Conservation (phyloP, 495 filamentous ascomycete species). For the Astrothelium subdiscretum region DNA sequence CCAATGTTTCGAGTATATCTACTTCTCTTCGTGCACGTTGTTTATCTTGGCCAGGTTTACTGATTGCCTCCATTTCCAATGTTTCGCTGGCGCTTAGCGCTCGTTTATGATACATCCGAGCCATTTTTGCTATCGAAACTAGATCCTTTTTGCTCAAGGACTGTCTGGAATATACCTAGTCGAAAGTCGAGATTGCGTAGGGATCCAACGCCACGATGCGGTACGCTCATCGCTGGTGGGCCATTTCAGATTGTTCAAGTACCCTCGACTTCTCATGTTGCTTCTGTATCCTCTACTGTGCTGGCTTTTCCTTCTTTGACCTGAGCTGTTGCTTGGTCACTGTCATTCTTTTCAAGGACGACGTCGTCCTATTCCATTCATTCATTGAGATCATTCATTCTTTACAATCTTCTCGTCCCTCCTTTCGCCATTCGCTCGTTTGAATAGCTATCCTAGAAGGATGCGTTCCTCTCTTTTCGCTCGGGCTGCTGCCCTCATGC, state of each 20-base stretch:
- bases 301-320: neutral
- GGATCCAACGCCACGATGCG: neutral
- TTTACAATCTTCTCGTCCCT: neutral
- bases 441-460: neutral
- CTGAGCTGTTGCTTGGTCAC: neutral
- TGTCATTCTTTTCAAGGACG: neutral
- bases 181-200: neutral
- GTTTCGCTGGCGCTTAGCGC: neutral
- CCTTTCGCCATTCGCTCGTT: neutral
- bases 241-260: neutral
- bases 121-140: neutral
- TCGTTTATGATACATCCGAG: neutral
- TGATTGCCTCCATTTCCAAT: too few relatives aligned
- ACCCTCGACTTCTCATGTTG: neutral
- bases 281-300: neutral
- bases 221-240: neutral
- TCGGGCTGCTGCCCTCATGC: neutral
- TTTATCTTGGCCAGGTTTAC: neutral
- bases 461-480: neutral
- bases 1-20: neutral
- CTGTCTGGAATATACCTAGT: neutral
- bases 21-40: neutral
- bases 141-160: neutral
- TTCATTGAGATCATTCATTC: neutral
- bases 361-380: neutral